Conservation (phyloP, 176 grass and related monocot species). For the Urochloa ruziziensis region DNA sequence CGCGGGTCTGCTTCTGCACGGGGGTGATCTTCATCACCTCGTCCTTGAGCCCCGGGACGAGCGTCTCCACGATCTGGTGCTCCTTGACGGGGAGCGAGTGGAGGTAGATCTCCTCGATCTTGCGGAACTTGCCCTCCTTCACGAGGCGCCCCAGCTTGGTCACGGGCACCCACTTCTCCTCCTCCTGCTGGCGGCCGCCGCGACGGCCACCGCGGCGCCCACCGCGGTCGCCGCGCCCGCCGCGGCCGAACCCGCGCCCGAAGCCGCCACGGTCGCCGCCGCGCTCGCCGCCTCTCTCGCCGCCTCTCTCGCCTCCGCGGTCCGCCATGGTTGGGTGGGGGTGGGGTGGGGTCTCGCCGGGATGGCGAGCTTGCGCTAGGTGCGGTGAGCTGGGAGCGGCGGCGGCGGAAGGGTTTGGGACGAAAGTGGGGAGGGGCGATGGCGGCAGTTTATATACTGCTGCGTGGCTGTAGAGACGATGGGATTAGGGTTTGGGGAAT, state of each 20-base stretch:
- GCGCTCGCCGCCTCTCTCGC: conserved; percentile 1
- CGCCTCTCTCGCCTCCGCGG: conserved; percentile 39
- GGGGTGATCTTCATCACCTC: conserved; percentile 97
- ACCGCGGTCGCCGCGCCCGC: conserved; percentile 51
- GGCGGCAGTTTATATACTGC: neutral
- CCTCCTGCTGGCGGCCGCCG: conserved; percentile 51
- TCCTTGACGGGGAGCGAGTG: conserved; percentile 91
- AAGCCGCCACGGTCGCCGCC: conserved; percentile 53
- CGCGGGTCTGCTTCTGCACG: conserved; percentile 89
- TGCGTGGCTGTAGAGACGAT: neutral
- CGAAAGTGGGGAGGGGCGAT: neutral
- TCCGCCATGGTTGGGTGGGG: conserved; percentile 45
- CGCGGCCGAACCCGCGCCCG: conserved; percentile 63
- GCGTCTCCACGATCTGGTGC: conserved; percentile 72
- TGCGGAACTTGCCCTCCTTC: conserved; percentile 43
- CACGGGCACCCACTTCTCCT: conserved; percentile 90
- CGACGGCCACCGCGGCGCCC: conserved; percentile 50
- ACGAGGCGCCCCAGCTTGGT: conserved; percentile 90
- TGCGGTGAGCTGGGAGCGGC: neutral
- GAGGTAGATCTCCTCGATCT: conserved; percentile 79
- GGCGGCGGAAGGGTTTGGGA: neutral
- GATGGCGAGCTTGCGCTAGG: neutral
- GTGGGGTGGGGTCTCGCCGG: neutral
- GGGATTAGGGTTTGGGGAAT: conserved; percentile 36
- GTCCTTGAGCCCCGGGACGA: conserved; percentile 69